phyloP scores from a whole-genome alignment of 345 rosid species.

The Dovyalis caffra region DNA sequence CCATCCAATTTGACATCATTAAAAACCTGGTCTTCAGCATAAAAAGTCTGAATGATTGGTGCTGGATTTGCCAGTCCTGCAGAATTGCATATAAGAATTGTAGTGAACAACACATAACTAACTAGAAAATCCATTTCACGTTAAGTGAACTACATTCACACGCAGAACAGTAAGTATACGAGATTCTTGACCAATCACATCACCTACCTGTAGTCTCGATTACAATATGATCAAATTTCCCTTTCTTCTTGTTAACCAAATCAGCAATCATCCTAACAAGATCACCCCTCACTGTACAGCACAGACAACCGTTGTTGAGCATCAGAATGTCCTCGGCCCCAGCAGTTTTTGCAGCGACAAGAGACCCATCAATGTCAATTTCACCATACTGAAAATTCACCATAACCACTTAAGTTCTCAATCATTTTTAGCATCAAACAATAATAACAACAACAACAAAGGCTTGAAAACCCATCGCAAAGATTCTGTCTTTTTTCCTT shows the following conservation, averaged over 20 bases:
- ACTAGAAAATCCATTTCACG: background rate
- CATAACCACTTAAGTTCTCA: background rate
- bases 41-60: constrained; percentile 97
- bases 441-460: background rate
- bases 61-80: constrained; percentile 95
- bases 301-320: constrained; percentile 96
- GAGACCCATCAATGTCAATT: constrained; percentile 92
- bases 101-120: background rate
- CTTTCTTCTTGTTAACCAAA: constrained; percentile 74
- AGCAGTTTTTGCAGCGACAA: constrained; percentile 83
- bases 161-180: background rate
- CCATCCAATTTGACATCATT: constrained; percentile 92
- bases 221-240: constrained; percentile 85
- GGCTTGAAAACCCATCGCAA: background rate
- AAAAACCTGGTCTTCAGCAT: constrained; percentile 80
- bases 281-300: constrained; percentile 98
- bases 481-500: background rate
- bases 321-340: constrained; percentile 89
- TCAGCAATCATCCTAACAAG: constrained; percentile 92
- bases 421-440: background rate
- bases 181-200: background rate
- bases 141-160: background rate
- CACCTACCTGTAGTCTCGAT: constrained; percentile 85
- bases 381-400: constrained; percentile 70
- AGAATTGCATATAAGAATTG: constrained; percentile 4